phyloP scores from a whole-genome alignment of 768 basidiomycete species.

The Filobasidium wieringae region DNA sequence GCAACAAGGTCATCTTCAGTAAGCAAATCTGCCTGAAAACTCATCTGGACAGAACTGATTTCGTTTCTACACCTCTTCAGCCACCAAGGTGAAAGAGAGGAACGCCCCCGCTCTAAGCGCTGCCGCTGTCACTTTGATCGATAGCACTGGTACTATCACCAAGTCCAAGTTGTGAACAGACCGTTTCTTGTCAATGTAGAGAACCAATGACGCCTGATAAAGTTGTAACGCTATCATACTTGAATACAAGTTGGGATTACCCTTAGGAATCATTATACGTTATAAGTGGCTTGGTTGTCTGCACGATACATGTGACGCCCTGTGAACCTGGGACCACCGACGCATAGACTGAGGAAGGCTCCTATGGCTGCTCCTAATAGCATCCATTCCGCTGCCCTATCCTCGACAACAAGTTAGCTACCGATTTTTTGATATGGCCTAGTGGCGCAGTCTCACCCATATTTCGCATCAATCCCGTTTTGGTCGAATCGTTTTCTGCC shows the following conservation, averaged over 20 bases:
- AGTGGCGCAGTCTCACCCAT: conserved; percentile 6
- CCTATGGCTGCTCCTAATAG: conserved; percentile 6
- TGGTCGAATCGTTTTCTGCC: conserved; percentile 6
- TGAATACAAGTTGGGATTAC: no score
- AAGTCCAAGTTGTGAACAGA: conserved; percentile 43
- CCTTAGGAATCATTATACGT: no score
- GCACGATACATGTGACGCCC: conserved; percentile 16
- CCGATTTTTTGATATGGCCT: neutral
- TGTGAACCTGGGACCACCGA: conserved; percentile 14
- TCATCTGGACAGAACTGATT: conserved; percentile 8
- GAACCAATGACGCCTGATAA: neutral
- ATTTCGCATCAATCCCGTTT: neutral
- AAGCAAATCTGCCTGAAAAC: conserved; percentile 30
- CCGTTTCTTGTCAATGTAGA: neutral
- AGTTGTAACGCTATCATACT: neutral
- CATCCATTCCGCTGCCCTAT: conserved; percentile 12
- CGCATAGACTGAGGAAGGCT: conserved; percentile 3
- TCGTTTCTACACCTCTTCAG: conserved; percentile 40
- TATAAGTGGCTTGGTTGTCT: conserved; percentile 5
- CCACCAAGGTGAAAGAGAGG: conserved; percentile 77
- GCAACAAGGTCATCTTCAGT: conserved; percentile 81
- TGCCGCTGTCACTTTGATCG: conserved; percentile 64
- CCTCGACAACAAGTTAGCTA: neutral
- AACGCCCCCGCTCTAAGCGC: conserved; percentile 58
- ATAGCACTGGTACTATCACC: conserved; percentile 35